Conservation (phyloP, 768 basidiomycete species). For the Tephrocybe sp. region DNA sequence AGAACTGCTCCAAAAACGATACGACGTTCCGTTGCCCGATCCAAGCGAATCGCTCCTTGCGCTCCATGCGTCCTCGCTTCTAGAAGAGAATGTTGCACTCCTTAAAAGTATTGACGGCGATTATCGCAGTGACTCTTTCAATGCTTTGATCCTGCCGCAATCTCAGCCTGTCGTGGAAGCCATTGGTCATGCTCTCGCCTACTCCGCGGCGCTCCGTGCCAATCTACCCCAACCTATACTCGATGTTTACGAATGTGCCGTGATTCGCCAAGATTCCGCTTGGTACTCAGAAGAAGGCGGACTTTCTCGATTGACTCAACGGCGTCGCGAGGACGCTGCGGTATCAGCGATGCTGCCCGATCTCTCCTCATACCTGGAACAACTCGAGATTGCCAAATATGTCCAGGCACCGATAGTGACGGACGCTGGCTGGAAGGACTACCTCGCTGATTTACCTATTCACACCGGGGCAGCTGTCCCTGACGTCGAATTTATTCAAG, state of each 20-base stretch:
- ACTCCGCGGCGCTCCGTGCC: constrained; percentile 48
- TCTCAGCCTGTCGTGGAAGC: constrained; percentile 54
- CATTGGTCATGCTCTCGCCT: constrained; percentile 64
- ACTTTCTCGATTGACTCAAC: constrained; percentile 47
- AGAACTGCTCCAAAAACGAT: constrained; percentile 58
- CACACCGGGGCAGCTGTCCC: constrained; percentile 43
- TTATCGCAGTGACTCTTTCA: constrained; percentile 53
- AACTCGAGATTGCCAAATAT: constrained; percentile 48
- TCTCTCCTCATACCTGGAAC: constrained; percentile 38
- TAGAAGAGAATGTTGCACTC: constrained; percentile 46
- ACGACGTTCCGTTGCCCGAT: constrained; percentile 49
- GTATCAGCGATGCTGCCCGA: constrained; percentile 43
- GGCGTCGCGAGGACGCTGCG: constrained; percentile 45
- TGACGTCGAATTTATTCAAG: constrained; percentile 37
- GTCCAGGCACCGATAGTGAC: constrained; percentile 55
- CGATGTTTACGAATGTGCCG: constrained; percentile 54
- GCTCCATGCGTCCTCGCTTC: constrained; percentile 43
- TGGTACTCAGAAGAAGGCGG: constrained; percentile 60
- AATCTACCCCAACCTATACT: constrained; percentile 48
- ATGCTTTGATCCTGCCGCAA: constrained; percentile 55
- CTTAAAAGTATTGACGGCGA: constrained; percentile 35
- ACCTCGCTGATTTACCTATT: constrained; percentile 37
- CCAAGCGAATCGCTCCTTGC: constrained; percentile 53
- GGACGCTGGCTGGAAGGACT: constrained; percentile 49
- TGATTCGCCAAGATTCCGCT: constrained; percentile 53